Conservation (phyloP, 2,329 filamentous ascomycete species). For the Monilinia fructigena region DNA sequence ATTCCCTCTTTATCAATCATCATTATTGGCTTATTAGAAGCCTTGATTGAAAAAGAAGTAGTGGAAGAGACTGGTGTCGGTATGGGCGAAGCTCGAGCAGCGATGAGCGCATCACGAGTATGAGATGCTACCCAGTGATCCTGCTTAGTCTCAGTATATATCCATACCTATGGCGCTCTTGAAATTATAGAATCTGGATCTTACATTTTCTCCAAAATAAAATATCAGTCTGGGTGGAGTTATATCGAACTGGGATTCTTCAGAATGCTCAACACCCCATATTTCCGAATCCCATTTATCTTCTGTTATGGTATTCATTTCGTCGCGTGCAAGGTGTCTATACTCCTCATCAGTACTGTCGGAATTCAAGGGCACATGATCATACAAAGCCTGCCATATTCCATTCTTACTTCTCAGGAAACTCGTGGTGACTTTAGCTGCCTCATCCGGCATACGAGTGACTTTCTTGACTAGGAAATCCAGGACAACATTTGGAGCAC, state of each 20-base stretch:
- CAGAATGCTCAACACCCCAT: slow-evolving; percentile 50
- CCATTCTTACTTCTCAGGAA: slow-evolving; percentile 58
- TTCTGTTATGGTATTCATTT: slow-evolving; percentile 58
- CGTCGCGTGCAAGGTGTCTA: slow-evolving; percentile 55
- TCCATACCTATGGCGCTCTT: not conserved
- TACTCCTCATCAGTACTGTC: slow-evolving; percentile 15
- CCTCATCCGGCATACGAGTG: slow-evolving; percentile 50
- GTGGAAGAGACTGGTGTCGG: slow-evolving; percentile 38
- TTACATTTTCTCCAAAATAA: slow-evolving; percentile 53
- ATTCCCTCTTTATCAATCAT: slow-evolving; percentile 54
- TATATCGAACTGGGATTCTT: not conserved
- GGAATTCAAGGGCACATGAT: not conserved
- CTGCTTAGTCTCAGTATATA: slow-evolving; percentile 24
- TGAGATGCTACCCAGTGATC: slow-evolving; percentile 63
- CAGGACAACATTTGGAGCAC: slow-evolving; percentile 45
- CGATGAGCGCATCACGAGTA: slow-evolving; percentile 57
- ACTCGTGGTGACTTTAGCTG: slow-evolving; percentile 50
- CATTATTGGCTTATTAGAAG: slow-evolving; percentile 13
- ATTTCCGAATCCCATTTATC: slow-evolving; percentile 60
- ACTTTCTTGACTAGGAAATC: slow-evolving; percentile 46
- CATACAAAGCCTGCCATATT: slow-evolving; percentile 55
- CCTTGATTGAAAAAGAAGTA: slow-evolving; percentile 29
- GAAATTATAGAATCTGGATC: not conserved
- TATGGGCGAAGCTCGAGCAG: slow-evolving; percentile 41
- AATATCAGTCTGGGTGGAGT: slow-evolving; percentile 53